Evolutionary conservation across 805 yeast species (phyloP).

Genomic region (Saturnispora halmiae): DNA sequence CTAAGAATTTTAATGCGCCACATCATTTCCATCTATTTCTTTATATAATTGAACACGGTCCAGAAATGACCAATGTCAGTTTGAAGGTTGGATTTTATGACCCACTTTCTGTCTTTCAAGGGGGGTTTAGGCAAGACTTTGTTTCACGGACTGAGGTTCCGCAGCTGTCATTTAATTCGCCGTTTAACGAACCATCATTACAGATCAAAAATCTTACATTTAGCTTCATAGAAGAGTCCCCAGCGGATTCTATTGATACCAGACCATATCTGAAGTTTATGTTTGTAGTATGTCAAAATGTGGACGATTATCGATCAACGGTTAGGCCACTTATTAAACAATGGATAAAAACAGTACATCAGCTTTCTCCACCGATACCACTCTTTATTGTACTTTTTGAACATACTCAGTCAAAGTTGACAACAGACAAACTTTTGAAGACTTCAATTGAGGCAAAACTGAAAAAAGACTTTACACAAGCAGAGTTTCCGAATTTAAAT

Average conservation of each 20-base stretch:
- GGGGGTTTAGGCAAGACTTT: conserved; percentile 35
- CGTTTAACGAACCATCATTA: conserved; percentile 39
- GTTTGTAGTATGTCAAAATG: conserved; percentile 53
- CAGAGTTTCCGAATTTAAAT: conserved; percentile 24
- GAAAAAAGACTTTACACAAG: conserved; percentile 24
- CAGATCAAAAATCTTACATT: conserved; percentile 55
- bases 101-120: conserved; percentile 53
- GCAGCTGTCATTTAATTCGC: conserved; percentile 6
- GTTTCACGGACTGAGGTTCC: conserved; percentile 29
- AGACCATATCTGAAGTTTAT: conserved; percentile 48
- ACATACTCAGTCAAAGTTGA: conserved; percentile 16
- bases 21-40: neutral
- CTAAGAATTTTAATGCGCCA: neutral
- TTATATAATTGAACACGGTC: neutral
- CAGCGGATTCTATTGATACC: conserved; percentile 20
- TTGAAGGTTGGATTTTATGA: conserved; percentile 56
- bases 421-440: conserved; percentile 23
- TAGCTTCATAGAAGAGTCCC: conserved; percentile 48
- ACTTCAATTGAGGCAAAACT: conserved; percentile 26
- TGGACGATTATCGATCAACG: conserved; percentile 69
- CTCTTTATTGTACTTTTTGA: conserved; percentile 47
- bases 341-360: conserved; percentile 51
- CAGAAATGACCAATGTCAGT: conserved; percentile 5
- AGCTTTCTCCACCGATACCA: conserved; percentile 44
- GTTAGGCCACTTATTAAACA: conserved; percentile 75